A percentile compares a stretch with the other conserved stretches of the same genome.
These are phyloP conservation scores for Chondrostereum purpureum DNA, from an alignment of 1,284 basidiomycete genomes.

Conservation along the genomic window DNA sequence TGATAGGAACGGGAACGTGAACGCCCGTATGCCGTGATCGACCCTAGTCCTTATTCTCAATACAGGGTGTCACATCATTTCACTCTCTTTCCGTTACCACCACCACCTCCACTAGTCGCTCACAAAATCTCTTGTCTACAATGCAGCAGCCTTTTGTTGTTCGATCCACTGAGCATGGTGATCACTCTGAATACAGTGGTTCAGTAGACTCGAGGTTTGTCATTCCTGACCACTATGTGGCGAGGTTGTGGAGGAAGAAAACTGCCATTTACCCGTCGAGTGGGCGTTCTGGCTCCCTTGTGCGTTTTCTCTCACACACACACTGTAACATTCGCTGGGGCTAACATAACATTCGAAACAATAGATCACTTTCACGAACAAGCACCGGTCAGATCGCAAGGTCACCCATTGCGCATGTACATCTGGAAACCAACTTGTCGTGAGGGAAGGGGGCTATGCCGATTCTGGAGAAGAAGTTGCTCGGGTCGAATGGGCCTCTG, in stretches of 20 bases:
- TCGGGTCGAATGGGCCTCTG: conserved; percentile 1
- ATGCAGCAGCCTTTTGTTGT: conserved; percentile 9
- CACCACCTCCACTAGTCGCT: too few relatives aligned
- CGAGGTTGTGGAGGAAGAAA: conserved; percentile 14
- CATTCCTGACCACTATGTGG: conserved; percentile 16
- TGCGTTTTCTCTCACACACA: not conserved
- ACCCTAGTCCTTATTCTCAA: too few relatives aligned
- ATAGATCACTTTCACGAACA: conserved; percentile 4
- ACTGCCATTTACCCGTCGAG: not conserved
- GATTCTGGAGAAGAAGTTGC: not conserved
- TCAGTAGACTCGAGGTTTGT: conserved; percentile 1
- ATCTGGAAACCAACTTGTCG: not conserved
- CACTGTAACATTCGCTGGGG: not conserved
- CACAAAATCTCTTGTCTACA: too few relatives aligned
- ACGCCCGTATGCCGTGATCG: too few relatives aligned
- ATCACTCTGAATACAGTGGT: conserved; percentile 11
- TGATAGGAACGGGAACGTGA: too few relatives aligned
- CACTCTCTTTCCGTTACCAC: too few relatives aligned
- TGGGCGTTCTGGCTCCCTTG: not conserved
- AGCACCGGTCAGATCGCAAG: conserved; percentile 2
- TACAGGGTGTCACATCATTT: too few relatives aligned
- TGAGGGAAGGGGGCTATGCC: conserved; percentile 1
- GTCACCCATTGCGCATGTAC: not conserved
- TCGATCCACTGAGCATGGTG: conserved; percentile 14
- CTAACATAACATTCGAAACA: not conserved